Evolutionary conservation across 108 stramenopile genomes (phyloP).

Genomic region (Pseudonitzschia pungens): DNA sequence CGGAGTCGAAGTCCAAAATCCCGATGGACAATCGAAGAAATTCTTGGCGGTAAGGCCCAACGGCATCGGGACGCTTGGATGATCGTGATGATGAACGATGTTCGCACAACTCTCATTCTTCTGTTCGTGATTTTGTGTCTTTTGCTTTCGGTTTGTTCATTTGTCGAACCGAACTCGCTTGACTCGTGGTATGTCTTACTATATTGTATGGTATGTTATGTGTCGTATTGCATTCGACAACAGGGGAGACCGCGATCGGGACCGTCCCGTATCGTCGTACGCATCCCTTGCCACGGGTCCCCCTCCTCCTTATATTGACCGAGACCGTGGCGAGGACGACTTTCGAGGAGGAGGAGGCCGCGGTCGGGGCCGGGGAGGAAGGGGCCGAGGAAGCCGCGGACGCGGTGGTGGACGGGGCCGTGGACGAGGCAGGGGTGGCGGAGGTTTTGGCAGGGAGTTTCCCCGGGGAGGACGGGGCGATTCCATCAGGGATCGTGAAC

Average conservation of each 20-base stretch:
- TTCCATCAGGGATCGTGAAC: background rate
- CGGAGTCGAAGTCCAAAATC: background rate
- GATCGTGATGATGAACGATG: too few relatives aligned
- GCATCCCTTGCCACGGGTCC: constrained; percentile 28
- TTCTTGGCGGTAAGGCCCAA: constrained; percentile 5
- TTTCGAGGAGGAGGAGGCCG: constrained; percentile 13
- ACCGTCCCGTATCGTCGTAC: constrained; percentile 28
- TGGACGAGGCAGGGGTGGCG: constrained; percentile 23
- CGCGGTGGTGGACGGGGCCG: constrained; percentile 7
- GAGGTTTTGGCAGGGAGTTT: constrained; percentile 20
- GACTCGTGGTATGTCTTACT: background rate
- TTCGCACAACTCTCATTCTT: background rate
- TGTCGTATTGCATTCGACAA: background rate
- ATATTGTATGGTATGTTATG: too few relatives aligned
- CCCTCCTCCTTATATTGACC: background rate
- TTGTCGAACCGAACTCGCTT: background rate
- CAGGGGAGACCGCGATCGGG: constrained; percentile 5
- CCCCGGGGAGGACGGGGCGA: constrained; percentile 1
- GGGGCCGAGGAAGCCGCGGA: constrained; percentile 13
- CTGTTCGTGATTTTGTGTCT: background rate
- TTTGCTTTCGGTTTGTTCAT: background rate
- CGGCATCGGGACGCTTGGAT: background rate
- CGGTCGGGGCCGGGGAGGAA: constrained; percentile 9
- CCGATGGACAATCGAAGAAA: constrained; percentile 6
- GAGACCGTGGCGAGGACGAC: constrained; percentile 1